These are phyloP conservation scores for Thermochaetoides thermophila DNA, from an alignment of 495 filamentous ascomycete species.

Conservation along the genomic window DNA sequence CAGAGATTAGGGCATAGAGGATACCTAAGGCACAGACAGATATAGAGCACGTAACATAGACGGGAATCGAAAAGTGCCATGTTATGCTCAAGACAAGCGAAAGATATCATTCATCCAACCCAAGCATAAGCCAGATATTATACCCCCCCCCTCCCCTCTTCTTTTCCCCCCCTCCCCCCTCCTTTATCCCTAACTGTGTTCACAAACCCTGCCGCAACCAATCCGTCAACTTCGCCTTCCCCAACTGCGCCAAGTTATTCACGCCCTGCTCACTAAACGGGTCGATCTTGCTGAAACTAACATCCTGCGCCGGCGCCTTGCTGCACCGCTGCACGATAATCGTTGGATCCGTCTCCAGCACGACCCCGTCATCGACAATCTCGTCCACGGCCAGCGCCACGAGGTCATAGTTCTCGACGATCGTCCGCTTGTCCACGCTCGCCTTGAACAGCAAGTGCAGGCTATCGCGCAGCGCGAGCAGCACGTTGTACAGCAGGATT, in stretches of 20 bases:
- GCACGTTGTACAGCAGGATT: constrained; percentile 85
- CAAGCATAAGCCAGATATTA: too few relatives aligned
- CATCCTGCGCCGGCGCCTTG: constrained; percentile 82
- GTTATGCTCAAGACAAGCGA: too few relatives aligned
- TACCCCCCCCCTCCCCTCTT: too few relatives aligned
- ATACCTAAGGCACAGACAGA: too few relatives aligned
- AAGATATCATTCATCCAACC: too few relatives aligned
- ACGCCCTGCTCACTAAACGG: constrained; percentile 82
- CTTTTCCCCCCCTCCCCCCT: too few relatives aligned
- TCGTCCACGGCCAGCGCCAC: constrained; percentile 90
- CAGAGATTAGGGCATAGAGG: constrained; percentile 32
- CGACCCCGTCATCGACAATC: constrained; percentile 90
- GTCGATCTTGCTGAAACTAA: constrained; percentile 82
- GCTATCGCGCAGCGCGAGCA: constrained; percentile 75
- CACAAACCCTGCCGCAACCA: constrained; percentile 69
- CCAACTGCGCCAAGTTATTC: constrained; percentile 88
- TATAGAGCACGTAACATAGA: background rate
- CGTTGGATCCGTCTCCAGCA: constrained; percentile 90
- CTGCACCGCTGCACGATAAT: constrained; percentile 83
- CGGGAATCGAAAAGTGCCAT: too few relatives aligned
- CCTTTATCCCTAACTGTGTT: too few relatives aligned
- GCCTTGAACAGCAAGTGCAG: constrained; percentile 88
- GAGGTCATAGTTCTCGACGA: constrained; percentile 93
- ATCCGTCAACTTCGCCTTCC: constrained; percentile 82
- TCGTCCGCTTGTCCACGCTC: constrained; percentile 90